A percentile compares a stretch with the other conserved stretches of the same genome.
Evolutionary conservation across 2,329 filamentous ascomycete species (phyloP).

Genomic region (Calonectria hongkongensis): DNA sequence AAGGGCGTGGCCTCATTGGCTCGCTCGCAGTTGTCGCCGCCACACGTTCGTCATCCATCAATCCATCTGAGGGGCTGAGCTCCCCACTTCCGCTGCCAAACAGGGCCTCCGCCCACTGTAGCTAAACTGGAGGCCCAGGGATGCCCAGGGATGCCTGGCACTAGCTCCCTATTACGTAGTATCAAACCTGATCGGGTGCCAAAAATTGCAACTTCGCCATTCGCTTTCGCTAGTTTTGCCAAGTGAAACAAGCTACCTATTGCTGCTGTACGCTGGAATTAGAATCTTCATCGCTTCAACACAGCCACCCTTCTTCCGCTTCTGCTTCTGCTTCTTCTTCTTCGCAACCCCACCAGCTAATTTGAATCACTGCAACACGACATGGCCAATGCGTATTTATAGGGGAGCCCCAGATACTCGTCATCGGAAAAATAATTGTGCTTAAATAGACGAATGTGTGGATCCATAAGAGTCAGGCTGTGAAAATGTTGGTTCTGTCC

Average conservation of each 20-base stretch:
- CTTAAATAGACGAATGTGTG: too few species aligned
- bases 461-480: too few species aligned
- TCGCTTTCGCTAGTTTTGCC: slow-evolving; percentile 19
- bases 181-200: neutral
- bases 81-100: slow-evolving; percentile 19
- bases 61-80: slow-evolving; percentile 39
- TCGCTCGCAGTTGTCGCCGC: slow-evolving; percentile 19
- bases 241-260: neutral
- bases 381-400: too few species aligned
- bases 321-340: too few species aligned
- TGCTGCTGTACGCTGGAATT: too few species aligned
- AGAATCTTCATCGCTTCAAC: too few species aligned
- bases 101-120: slow-evolving; percentile 19
- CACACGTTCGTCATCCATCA: slow-evolving; percentile 43
- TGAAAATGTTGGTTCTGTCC: too few species aligned
- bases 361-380: too few species aligned
- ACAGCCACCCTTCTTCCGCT: too few species aligned
- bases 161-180: slow-evolving; percentile 14
- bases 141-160: neutral
- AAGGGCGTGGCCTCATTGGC: slow-evolving; percentile 31
- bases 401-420: too few species aligned
- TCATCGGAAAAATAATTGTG: too few species aligned
- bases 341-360: too few species aligned
- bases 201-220: slow-evolving; percentile 4
- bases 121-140: neutral